Evolutionary conservation across 768 basidiomycete genomes (phyloP).

Genomic region (Psilocybe subaeruginosa): DNA sequence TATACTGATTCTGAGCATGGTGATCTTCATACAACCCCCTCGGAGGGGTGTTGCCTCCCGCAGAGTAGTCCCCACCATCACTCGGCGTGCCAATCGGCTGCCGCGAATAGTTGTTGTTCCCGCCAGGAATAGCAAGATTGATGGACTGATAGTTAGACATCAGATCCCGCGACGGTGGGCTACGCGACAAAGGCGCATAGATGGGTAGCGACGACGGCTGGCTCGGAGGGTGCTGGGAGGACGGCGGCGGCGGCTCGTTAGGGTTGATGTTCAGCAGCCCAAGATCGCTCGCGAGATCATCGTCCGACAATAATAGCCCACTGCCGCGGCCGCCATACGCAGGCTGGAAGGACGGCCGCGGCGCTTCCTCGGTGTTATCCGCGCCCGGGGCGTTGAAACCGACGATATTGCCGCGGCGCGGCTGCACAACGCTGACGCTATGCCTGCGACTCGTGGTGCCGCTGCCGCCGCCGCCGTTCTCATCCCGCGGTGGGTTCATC

Average conservation of each 20-base stretch:
- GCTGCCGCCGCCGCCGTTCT: constrained; percentile 66
- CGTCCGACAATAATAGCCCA: constrained; percentile 68
- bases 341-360: constrained; percentile 34
- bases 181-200: constrained; percentile 70
- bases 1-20: constrained; percentile 41
- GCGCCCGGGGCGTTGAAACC: constrained; percentile 67
- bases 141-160: constrained; percentile 59
- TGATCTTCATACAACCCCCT: constrained; percentile 49
- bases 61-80: constrained; percentile 50
- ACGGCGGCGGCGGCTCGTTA: constrained; percentile 40
- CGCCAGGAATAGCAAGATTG: constrained; percentile 58
- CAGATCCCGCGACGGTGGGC: constrained; percentile 58
- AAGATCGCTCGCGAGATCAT: constrained; percentile 78
- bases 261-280: constrained; percentile 60
- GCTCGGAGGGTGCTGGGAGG: constrained; percentile 56
- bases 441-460: constrained; percentile 84
- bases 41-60: constrained; percentile 50
- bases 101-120: constrained; percentile 42
- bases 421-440: constrained; percentile 83
- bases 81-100: constrained; percentile 63
- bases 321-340: constrained; percentile 44
- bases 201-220: constrained; percentile 80
- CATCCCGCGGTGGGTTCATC: constrained; percentile 64
- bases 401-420: constrained; percentile 63
- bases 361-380: constrained; percentile 38